Evolutionary conservation across 1,284 basidiomycete species (phyloP), one percentile per base, ranked within the genome.

Genomic region (Cryptococcus deneoformans): DNA sequence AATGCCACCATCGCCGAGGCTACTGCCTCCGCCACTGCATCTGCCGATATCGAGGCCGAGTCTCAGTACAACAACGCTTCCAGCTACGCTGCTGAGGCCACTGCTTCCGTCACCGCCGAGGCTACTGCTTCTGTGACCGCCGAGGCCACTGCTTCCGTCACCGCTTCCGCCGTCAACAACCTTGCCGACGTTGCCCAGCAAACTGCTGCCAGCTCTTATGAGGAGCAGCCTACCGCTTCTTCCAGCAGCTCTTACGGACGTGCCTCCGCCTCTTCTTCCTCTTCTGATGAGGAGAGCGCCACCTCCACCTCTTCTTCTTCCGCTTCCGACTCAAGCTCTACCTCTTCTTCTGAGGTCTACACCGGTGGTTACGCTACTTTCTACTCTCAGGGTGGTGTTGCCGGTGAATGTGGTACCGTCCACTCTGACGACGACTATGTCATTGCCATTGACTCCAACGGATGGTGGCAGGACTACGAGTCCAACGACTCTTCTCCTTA

Each of bases 371-470:
- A 53, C 63, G 88, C 84, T 34, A 90, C 89, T 29, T 90, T 76
- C 79, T 90, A 82, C 81, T 82, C 79, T 73, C 89, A 92, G 80
- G 77, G 82, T 50, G 86, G 86, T 45, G 68, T 66, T 52, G 63
- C 77, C 46, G 89, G 89, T 58, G 88, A 89, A 7, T 93, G 90
- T 73, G 90, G 91, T 50, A 71, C 67, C 37, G 78, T 82, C 36
- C 82, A 91, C 81, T 60, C 68, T 1, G 91, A 94, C 78, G 65
- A n/a, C 24, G 87, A 83, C 69, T 66, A 81, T 57, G 82, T 93
- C 69, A 86, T 84, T 67, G 91, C 90, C 52, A 70, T 73, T 51
- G 69, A 72, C 65, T 54, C 60, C 48, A 58, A 56, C 52, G 64
- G 64, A 46, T 68, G 59, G 60, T 68, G 69, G 67, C 50, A 46